Evolutionary conservation across 2,329 filamentous ascomycete genomes (phyloP).

Genomic region (Botrytis paeoniae): DNA sequence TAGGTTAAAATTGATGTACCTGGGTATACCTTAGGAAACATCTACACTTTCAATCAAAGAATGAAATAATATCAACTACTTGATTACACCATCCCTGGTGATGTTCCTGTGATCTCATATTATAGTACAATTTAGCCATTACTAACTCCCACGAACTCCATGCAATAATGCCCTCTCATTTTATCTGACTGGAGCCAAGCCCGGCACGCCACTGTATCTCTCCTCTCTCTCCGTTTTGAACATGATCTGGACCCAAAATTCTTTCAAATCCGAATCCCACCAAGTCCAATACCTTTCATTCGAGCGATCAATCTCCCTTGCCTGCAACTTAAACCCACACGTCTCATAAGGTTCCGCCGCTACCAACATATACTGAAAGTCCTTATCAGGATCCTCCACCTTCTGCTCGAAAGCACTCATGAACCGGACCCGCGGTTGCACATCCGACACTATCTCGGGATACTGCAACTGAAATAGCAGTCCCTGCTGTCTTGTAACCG

Average conservation of each 20-base stretch:
- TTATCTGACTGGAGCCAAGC: slow-evolving; percentile 45
- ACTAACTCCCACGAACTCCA: slow-evolving; percentile 16
- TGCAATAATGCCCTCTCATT: neutral
- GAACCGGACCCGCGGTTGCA: slow-evolving; percentile 82
- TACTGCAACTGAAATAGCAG: slow-evolving; percentile 96
- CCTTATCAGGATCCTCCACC: slow-evolving; percentile 89
- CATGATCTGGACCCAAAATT: slow-evolving; percentile 96
- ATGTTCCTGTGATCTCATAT: slow-evolving; percentile 5
- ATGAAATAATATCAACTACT: slow-evolving; percentile 12
- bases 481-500: slow-evolving; percentile 82
- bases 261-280: slow-evolving; percentile 93
- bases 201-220: slow-evolving; percentile 68
- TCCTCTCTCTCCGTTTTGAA: slow-evolving; percentile 99
- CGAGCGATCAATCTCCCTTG: slow-evolving; percentile 83
- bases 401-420: slow-evolving; percentile 98
- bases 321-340: slow-evolving; percentile 92
- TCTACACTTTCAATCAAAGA: slow-evolving; percentile 11
- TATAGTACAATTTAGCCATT: slow-evolving; percentile 19
- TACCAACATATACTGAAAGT: slow-evolving; percentile 90
- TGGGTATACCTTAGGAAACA: slow-evolving; percentile 3
- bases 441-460: slow-evolving; percentile 77
- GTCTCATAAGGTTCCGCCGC: slow-evolving; percentile 98
- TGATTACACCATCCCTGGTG: neutral
- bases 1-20: slow-evolving; percentile 15
- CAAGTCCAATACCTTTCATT: slow-evolving; percentile 89